Evolutionary conservation across 768 basidiomycete genomes (phyloP).

Genomic region (Daedaleopsis sinensis): DNA sequence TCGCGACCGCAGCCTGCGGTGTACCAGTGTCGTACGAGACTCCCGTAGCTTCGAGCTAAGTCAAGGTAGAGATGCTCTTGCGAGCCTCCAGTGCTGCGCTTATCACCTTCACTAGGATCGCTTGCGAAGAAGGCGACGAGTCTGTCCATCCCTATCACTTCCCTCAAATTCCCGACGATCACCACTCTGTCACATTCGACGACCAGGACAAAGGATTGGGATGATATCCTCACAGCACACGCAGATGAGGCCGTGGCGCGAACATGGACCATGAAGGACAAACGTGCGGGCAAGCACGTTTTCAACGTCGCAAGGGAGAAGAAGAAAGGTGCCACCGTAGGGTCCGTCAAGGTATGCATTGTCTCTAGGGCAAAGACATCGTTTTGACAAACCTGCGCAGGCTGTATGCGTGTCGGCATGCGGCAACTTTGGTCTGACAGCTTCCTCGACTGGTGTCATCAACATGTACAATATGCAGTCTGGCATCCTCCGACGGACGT

Average conservation of each 20-base stretch:
- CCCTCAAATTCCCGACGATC: slow-evolving; percentile 84
- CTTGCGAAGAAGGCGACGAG: slow-evolving; percentile 78
- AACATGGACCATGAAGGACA: slow-evolving; percentile 86
- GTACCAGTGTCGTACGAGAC: slow-evolving; percentile 92
- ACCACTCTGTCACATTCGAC: slow-evolving; percentile 78
- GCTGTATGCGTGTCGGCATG: slow-evolving; percentile 90
- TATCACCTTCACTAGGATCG: slow-evolving; percentile 59
- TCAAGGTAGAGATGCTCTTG: slow-evolving; percentile 59
- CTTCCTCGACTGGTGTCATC: slow-evolving; percentile 79
- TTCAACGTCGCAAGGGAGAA: slow-evolving; percentile 60
- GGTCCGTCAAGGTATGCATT: slow-evolving; percentile 68
- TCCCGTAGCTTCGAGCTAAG: slow-evolving; percentile 94
- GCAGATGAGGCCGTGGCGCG: slow-evolving; percentile 80
- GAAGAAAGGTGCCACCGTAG: slow-evolving; percentile 50
- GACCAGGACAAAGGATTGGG: slow-evolving; percentile 92
- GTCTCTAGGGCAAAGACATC: too few species aligned
- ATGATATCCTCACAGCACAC: slow-evolving; percentile 93
- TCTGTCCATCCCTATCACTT: slow-evolving; percentile 76
- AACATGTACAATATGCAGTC: slow-evolving; percentile 98
- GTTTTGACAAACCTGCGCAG: slow-evolving; percentile 37
- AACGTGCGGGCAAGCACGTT: slow-evolving; percentile 76
- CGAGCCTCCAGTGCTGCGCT: neutral
- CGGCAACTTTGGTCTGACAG: slow-evolving; percentile 91
- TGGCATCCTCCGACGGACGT: slow-evolving; percentile 81
- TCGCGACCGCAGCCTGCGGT: slow-evolving; percentile 85